Evolutionary conservation across 805 yeast species (phyloP).

Genomic region (Pichia cabralensis): DNA sequence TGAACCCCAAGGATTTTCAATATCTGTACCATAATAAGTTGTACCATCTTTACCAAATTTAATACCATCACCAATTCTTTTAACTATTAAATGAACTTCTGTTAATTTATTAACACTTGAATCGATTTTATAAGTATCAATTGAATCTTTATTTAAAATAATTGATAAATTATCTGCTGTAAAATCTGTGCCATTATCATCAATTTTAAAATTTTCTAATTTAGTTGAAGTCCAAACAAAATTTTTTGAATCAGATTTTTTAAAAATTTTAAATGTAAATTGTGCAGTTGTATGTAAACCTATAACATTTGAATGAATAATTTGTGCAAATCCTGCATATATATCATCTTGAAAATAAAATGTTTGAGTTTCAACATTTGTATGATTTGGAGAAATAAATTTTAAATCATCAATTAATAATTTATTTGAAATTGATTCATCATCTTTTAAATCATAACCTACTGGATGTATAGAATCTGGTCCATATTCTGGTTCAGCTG

Average conservation of each 20-base stretch:
- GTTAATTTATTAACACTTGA: slow-evolving; percentile 63
- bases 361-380: slow-evolving; percentile 93
- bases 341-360: slow-evolving; percentile 70
- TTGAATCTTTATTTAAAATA: slow-evolving; percentile 40
- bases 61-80: slow-evolving; percentile 63
- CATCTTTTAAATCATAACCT: slow-evolving; percentile 39
- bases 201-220: slow-evolving; percentile 64
- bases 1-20: slow-evolving; percentile 86
- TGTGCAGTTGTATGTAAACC: slow-evolving; percentile 88
- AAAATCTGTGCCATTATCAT: slow-evolving; percentile 61
- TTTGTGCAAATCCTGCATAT: slow-evolving; percentile 80
- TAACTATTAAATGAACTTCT: slow-evolving; percentile 56
- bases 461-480: slow-evolving; percentile 86
- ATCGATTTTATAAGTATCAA: slow-evolving; percentile 39
- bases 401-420: slow-evolving; percentile 59
- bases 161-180: slow-evolving; percentile 66
- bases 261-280: slow-evolving; percentile 77
- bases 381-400: slow-evolving; percentile 66
- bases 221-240: slow-evolving; percentile 87
- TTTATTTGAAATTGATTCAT: slow-evolving; percentile 46
- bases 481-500: slow-evolving; percentile 97
- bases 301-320: slow-evolving; percentile 86
- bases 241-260: slow-evolving; percentile 40
- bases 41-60: slow-evolving; percentile 85
- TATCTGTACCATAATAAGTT: slow-evolving; percentile 79